Conservation (phyloP, 805 yeast genomes). For the Saccharomycopsis sp. region DNA sequence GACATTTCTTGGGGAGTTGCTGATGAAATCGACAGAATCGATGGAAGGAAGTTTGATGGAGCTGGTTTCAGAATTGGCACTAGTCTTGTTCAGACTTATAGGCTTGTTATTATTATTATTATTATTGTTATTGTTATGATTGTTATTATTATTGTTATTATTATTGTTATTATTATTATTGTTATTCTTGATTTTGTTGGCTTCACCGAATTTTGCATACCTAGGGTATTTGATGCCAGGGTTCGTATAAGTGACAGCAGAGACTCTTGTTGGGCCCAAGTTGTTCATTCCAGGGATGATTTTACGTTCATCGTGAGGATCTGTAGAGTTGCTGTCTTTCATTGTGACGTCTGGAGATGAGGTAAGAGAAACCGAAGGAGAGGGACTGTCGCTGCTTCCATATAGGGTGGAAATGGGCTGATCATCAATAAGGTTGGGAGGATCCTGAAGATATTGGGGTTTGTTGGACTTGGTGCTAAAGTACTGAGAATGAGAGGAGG, state of each 20-base stretch:
- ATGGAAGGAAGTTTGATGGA: constrained; percentile 8
- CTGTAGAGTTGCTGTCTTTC: neutral
- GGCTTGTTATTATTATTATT: neutral
- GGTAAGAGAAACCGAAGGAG: neutral
- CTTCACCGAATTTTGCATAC: constrained; percentile 8
- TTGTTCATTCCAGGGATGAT: constrained; percentile 1
- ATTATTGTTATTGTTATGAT: constrained; percentile 1
- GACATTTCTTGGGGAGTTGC: neutral
- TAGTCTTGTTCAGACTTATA: neutral
- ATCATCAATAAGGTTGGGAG: no score
- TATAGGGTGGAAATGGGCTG: neutral
- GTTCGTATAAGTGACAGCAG: constrained; percentile 9
- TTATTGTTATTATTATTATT: no score
- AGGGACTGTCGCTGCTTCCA: constrained; percentile 1
- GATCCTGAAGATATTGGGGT: no score
- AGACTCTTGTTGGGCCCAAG: neutral
- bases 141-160: no score
- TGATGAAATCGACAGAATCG: constrained; percentile 5
- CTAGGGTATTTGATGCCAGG: constrained; percentile 17
- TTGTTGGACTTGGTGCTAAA: no score
- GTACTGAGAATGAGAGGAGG: no score
- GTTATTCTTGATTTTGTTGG: no score
- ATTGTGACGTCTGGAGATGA: neutral
- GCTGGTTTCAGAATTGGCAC: constrained; percentile 1
- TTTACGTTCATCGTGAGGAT: constrained; percentile 1